A percentile compares a stretch with the other conserved stretches of the same genome.
Evolutionary conservation across 1,139 yeast genomes (phyloP).

Genomic region (Pichia sp.): DNA sequence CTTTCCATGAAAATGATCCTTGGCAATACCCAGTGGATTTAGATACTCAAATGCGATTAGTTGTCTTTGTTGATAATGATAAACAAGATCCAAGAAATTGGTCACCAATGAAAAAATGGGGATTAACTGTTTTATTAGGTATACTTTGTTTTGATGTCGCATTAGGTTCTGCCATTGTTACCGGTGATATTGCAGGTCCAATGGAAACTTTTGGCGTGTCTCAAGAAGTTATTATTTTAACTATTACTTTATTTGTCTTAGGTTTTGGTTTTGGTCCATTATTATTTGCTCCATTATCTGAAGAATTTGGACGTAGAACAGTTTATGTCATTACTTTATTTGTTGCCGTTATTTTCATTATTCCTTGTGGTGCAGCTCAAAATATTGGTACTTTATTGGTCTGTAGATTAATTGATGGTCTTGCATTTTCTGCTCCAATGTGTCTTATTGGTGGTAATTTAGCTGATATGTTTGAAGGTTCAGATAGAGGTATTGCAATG

Average conservation of each 20-base stretch:
- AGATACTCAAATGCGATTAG: constrained; percentile 52
- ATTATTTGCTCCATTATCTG: constrained; percentile 66
- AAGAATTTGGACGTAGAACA: constrained; percentile 62
- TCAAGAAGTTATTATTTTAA: constrained; percentile 48
- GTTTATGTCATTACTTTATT: constrained; percentile 51
- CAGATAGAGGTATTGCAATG: constrained; percentile 74
- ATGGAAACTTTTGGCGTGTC: constrained; percentile 45
- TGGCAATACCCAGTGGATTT: constrained; percentile 57
- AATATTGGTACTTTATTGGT: constrained; percentile 67
- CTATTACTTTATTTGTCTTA: constrained; percentile 56
- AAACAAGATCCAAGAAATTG: constrained; percentile 54
- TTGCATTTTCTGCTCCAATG: constrained; percentile 77
- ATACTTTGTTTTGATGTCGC: constrained; percentile 53
- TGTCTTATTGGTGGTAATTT: constrained; percentile 73
- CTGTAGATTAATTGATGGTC: constrained; percentile 62
- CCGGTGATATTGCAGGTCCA: constrained; percentile 55
- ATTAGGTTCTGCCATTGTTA: constrained; percentile 53
- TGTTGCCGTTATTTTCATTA: constrained; percentile 55
- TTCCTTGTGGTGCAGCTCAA: constrained; percentile 68
- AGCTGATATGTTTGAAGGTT: constrained; percentile 63
- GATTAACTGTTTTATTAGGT: constrained; percentile 46
- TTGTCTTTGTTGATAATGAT: constrained; percentile 49
- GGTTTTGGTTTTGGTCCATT: constrained; percentile 81
- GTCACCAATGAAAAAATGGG: constrained; percentile 45
- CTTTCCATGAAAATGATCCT: constrained; percentile 42